A percentile compares a stretch with the other conserved stretches of the same genome.
phyloP scores from a whole-genome alignment of 805 yeast genomes.

The Lipomyces mesembrius region DNA sequence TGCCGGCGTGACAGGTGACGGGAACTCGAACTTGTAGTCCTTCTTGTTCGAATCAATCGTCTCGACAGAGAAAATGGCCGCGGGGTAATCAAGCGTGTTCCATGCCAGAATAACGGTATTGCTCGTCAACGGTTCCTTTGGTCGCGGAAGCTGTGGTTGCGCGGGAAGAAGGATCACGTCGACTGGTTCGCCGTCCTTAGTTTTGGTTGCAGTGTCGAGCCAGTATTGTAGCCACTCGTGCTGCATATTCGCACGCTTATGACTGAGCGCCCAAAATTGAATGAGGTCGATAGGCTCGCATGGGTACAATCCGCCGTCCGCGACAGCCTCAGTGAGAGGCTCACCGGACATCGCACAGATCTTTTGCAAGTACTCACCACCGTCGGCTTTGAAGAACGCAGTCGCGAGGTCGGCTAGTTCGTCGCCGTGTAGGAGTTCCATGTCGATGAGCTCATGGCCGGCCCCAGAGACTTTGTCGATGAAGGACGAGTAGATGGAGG shows the following conservation, averaged over 20 bases:
- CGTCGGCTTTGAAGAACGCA: constrained; percentile 52
- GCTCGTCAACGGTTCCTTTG: constrained; percentile 34
- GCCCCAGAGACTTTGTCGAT: constrained; percentile 60
- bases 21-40: constrained; percentile 34
- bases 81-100: constrained; percentile 39
- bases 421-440: constrained; percentile 45
- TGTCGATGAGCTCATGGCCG: constrained; percentile 58
- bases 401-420: constrained; percentile 48
- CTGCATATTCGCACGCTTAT: constrained; percentile 26
- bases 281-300: constrained; percentile 35
- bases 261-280: constrained; percentile 29
- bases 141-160: constrained; percentile 44
- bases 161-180: constrained; percentile 55
- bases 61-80: constrained; percentile 34
- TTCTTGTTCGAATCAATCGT: constrained; percentile 26
- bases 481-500: constrained; percentile 56
- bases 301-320: constrained; percentile 39
- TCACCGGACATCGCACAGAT: constrained; percentile 50
- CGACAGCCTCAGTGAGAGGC: constrained; percentile 44
- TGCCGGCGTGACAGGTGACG: constrained; percentile 23
- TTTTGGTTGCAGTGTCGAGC: constrained; percentile 46
- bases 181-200: constrained; percentile 49
- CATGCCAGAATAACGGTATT: constrained; percentile 34
- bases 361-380: constrained; percentile 48
- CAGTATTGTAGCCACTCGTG: constrained; percentile 49